phyloP scores from a whole-genome alignment of 176 grass and related monocot species.

The Pontederia crassipes region DNA sequence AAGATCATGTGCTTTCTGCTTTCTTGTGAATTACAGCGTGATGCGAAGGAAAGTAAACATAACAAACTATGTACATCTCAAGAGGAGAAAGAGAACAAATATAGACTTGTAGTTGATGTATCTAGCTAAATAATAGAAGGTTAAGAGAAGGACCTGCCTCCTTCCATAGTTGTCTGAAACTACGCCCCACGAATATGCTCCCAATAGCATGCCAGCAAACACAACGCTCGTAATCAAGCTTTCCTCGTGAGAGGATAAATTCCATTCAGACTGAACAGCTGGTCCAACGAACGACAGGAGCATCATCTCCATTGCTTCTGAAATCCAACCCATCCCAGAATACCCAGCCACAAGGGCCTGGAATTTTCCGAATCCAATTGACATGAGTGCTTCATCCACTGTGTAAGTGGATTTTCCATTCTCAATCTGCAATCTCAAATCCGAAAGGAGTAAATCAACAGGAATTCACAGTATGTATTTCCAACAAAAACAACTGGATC shows the following conservation, averaged over 20 bases:
- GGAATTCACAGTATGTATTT: too few relatives aligned
- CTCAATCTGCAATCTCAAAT: constrained; percentile 38
- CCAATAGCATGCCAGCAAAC: constrained; percentile 80
- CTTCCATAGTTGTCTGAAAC: constrained; percentile 91
- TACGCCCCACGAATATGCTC: constrained; percentile 82
- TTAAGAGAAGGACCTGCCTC: constrained; percentile 66
- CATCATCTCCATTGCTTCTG: constrained; percentile 99
- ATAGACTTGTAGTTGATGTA: not conserved
- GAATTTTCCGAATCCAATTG: constrained; percentile 71
- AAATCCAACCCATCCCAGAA: constrained; percentile 71
- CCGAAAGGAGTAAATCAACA: not conserved
- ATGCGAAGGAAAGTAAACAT: too few relatives aligned
- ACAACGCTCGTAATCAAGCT: constrained; percentile 93
- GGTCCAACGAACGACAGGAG: constrained; percentile 86
- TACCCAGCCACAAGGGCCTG: constrained; percentile 71
- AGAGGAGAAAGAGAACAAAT: not conserved
- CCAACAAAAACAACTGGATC: too few relatives aligned
- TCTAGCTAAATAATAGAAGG: constrained; percentile 22
- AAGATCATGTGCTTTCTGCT: too few relatives aligned
- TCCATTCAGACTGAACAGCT: constrained; percentile 76
- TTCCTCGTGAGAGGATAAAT: constrained; percentile 71
- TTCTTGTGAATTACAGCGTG: too few relatives aligned
- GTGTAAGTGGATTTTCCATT: constrained; percentile 54
- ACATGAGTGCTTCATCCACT: constrained; percentile 59
- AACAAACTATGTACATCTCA: not conserved